Evolutionary conservation across 2,329 filamentous ascomycete genomes (phyloP).

Genomic region (Cylindrodendrum hubeiense): DNA sequence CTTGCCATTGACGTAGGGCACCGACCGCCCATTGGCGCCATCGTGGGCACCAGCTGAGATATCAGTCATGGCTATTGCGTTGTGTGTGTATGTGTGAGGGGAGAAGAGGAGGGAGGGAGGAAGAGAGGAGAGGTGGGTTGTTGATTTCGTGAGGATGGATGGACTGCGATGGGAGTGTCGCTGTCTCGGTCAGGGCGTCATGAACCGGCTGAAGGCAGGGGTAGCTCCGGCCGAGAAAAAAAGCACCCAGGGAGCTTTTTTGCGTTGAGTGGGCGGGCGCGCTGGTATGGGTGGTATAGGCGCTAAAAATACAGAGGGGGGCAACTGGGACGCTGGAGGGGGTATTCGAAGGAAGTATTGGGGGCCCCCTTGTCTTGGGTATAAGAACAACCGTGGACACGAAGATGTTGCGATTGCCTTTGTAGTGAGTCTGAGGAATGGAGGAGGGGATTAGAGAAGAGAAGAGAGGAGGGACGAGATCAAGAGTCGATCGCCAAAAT

Average conservation of each 20-base stretch:
- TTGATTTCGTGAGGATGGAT: slow-evolving; percentile 39
- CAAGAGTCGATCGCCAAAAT: slow-evolving; percentile 24
- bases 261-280: slow-evolving; percentile 23
- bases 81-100: slow-evolving; percentile 40
- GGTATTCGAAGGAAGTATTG: slow-evolving; percentile 28
- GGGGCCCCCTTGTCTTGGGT: slow-evolving; percentile 3
- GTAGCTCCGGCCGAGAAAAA: slow-evolving; percentile 44
- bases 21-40: slow-evolving; percentile 60
- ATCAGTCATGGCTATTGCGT: slow-evolving; percentile 61
- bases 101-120: slow-evolving; percentile 22
- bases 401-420: slow-evolving; percentile 5
- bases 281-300: slow-evolving; percentile 36
- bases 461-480: slow-evolving; percentile 13
- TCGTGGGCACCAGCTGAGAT: slow-evolving; percentile 54
- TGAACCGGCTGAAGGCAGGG: slow-evolving; percentile 42
- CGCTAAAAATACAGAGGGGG: slow-evolving; percentile 46
- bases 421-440: slow-evolving; percentile 14
- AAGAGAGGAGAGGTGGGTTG: slow-evolving; percentile 25
- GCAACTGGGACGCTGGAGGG: slow-evolving; percentile 13
- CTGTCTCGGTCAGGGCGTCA: slow-evolving; percentile 44
- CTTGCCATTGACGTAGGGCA: slow-evolving; percentile 68
- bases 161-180: slow-evolving; percentile 28
- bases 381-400: slow-evolving; percentile 3
- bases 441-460: slow-evolving; percentile 29
- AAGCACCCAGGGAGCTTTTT: slow-evolving; percentile 26